Percentiles rank a stretch among this genome's conserved stretches.
These are phyloP conservation scores for Eucalyptus sp. DNA, from an alignment of 345 rosid species.

Conservation along the genomic window DNA sequence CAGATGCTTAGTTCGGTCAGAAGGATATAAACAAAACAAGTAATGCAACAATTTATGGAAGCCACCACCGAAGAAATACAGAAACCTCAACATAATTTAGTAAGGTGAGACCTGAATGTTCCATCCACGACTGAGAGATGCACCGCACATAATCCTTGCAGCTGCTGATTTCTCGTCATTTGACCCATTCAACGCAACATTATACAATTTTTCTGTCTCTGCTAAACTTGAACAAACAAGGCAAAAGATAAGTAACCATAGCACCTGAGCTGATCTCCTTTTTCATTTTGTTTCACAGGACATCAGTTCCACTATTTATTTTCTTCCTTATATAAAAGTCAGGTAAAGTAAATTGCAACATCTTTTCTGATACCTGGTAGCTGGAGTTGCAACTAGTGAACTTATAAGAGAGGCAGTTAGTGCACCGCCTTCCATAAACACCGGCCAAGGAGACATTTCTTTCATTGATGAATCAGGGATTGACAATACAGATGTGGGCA, in stretches of 20 bases:
- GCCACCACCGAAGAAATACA: background rate
- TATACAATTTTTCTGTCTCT: constrained; percentile 46
- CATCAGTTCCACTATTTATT: background rate
- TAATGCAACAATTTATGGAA: background rate
- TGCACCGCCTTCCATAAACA: constrained; percentile 45
- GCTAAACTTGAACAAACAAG: constrained; percentile 30
- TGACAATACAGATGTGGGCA: constrained; percentile 22
- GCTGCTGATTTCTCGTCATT: constrained; percentile 43
- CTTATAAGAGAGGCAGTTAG: constrained; percentile 28
- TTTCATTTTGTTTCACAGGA: background rate
- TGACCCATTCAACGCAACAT: constrained; percentile 46
- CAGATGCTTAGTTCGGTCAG: background rate
- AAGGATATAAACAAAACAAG: background rate
- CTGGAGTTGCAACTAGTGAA: constrained; percentile 34
- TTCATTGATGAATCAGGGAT: constrained; percentile 15
- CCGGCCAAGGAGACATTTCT: constrained; percentile 43
- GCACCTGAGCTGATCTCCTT: background rate
- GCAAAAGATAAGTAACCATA: background rate
- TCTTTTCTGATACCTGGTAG: constrained; percentile 32
- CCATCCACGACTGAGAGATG: constrained; percentile 57
- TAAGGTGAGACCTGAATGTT: constrained; percentile 45
- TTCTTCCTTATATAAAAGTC: background rate
- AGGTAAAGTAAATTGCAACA: background rate
- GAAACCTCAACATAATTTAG: background rate
- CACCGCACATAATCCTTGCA: constrained; percentile 57